Conservation (phyloP, 495 filamentous ascomycete species). For the Aspergillus taichungensis region DNA sequence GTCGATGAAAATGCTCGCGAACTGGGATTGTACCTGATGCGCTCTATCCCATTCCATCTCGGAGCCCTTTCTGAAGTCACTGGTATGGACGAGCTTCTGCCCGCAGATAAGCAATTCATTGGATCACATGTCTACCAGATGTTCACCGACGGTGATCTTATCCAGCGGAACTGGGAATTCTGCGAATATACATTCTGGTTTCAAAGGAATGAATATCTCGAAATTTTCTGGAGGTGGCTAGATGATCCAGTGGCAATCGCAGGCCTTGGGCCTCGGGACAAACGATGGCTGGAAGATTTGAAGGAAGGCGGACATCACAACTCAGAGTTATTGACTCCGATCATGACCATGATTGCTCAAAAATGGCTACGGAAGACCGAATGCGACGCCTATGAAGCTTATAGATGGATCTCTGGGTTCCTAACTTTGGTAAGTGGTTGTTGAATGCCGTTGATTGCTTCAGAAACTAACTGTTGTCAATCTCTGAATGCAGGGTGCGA, state of each 20-base stretch:
- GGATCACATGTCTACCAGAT: slow-evolving; percentile 13
- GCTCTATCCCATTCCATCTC: slow-evolving; percentile 9
- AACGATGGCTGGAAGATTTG: slow-evolving; percentile 4
- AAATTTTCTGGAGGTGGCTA: slow-evolving; percentile 8
- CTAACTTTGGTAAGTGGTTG: slow-evolving; percentile 5
- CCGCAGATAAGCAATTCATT: slow-evolving; percentile 18
- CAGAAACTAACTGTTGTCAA: no score
- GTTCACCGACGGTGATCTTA: slow-evolving; percentile 10
- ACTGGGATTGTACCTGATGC: slow-evolving; percentile 2
- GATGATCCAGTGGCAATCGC: slow-evolving; percentile 5
- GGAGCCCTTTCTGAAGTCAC: slow-evolving; percentile 4
- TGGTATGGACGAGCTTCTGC: slow-evolving; percentile 12
- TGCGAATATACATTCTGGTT: slow-evolving; percentile 1
- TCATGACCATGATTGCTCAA: slow-evolving; percentile 7
- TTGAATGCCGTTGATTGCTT: neutral
- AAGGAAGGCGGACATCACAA: slow-evolving; percentile 2
- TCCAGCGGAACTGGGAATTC: slow-evolving; percentile 15
- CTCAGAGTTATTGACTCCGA: slow-evolving; percentile 2
- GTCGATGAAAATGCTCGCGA: neutral
- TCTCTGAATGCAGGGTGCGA: no score
- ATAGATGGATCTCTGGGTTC: slow-evolving; percentile 5
- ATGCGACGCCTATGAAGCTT: neutral
- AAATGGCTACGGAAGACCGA: slow-evolving; percentile 3
- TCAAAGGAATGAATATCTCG: neutral
- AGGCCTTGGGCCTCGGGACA: slow-evolving; percentile 3